phyloP scores from a whole-genome alignment of 306 rosid species.

The Lupinus albus region DNA sequence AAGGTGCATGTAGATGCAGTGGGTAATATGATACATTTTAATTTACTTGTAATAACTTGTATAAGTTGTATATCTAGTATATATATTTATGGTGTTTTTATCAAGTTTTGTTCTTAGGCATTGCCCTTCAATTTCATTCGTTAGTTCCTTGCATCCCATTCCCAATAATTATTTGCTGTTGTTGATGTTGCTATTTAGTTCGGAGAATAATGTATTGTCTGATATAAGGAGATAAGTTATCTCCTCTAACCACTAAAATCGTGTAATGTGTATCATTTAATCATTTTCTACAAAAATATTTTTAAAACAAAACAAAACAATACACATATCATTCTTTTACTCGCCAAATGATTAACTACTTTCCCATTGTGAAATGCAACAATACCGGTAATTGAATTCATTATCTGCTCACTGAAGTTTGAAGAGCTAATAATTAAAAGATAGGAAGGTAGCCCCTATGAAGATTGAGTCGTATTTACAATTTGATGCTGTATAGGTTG shows the following conservation, averaged over 20 bases:
- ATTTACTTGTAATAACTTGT: slow-evolving; percentile 47
- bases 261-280: too few relatives aligned
- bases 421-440: background rate
- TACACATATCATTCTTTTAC: too few relatives aligned
- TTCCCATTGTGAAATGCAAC: background rate
- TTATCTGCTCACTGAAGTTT: background rate
- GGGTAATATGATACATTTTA: background rate
- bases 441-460: too few relatives aligned
- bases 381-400: background rate
- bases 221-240: too few relatives aligned
- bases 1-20: slow-evolving; percentile 20
- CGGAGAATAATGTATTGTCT: too few relatives aligned
- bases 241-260: too few relatives aligned
- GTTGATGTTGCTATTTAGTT: too few relatives aligned
- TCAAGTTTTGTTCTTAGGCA: slow-evolving; percentile 5
- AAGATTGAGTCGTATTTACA: too few relatives aligned
- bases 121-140: background rate
- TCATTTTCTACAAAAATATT: too few relatives aligned
- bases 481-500: too few relatives aligned
- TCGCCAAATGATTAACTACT: too few relatives aligned
- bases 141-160: background rate
- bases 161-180: background rate
- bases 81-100: background rate
- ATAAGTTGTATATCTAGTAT: background rate
- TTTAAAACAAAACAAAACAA: too few relatives aligned